These are phyloP conservation scores for Chlorella vulgaris DNA, from an alignment of 139 green algal genomes.

Conservation along the genomic window DNA sequence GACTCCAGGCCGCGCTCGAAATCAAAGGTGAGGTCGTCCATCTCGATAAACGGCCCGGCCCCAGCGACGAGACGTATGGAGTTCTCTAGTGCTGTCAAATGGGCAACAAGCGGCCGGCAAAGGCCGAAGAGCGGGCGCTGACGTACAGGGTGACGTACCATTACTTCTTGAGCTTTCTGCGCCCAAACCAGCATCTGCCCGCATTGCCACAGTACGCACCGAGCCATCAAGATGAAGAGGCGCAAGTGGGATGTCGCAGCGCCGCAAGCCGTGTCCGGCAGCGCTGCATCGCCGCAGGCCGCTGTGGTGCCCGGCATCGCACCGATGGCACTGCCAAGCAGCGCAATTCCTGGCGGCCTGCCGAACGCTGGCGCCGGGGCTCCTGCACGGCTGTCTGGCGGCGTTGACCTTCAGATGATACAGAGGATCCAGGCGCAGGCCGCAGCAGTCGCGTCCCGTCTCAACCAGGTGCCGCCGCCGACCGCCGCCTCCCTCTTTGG, in stretches of 20 bases:
- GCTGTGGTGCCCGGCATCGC: background rate
- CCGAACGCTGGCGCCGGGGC: background rate
- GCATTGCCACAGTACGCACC: too few species aligned
- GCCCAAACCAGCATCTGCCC: too few species aligned
- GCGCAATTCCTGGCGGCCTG: background rate
- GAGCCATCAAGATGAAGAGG: background rate
- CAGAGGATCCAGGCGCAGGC: slow-evolving; percentile 17
- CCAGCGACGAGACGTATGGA: too few species aligned
- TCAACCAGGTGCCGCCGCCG: slow-evolving; percentile 19
- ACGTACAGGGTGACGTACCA: too few species aligned
- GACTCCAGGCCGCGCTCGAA: slow-evolving; percentile 61
- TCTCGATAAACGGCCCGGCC: background rate
- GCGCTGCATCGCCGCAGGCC: background rate
- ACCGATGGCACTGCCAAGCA: background rate
- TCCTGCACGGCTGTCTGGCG: too few species aligned
- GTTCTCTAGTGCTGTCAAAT: background rate
- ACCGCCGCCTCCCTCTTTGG: too few species aligned
- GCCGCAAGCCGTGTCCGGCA: background rate
- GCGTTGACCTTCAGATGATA: too few species aligned
- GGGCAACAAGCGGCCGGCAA: background rate
- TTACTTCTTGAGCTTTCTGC: too few species aligned
- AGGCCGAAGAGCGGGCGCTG: too few species aligned
- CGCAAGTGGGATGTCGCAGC: slow-evolving; percentile 29
- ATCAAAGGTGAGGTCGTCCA: slow-evolving; percentile 70
- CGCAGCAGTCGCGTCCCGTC: background rate